Base-by-base conservation (phyloP, 257 asterid genomes). In the Fraxinus cuspidata region DNA sequence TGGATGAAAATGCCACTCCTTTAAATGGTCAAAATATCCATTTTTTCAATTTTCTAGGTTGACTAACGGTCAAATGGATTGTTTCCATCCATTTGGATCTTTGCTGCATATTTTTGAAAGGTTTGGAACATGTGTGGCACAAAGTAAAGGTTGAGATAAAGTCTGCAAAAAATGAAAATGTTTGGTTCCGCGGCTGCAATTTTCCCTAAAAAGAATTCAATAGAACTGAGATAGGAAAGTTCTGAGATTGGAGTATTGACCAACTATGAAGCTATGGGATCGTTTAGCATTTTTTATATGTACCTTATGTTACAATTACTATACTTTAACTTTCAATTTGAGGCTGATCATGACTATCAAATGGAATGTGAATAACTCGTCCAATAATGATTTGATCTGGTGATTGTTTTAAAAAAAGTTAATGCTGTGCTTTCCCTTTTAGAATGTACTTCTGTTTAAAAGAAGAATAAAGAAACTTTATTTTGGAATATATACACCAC, bases 391-490 rank as follows among this genome's bases (percentile, higher is more conserved):
- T 63, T 23, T 63, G 34, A 63, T 25, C 1, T 10, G 34, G 31
- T 63, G 34, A 29, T 10, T 63, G 35, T 63, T 31, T 27, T 4
- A 25, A 11, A 27, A 35, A 8, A 10, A 3, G 5, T 25, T 60
- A 60, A 21, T n/a, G 67, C 28, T 25, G 2, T 35, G 28, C 69
- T 63, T 63, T 25, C 8, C 18, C 16, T 25, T 23, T 27, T 0
- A 13, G 34, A 63, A 63, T 25, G 69, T 63, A 19, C n/a, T 11
- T 63, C 4, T 12, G 21, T 4, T 63, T 25, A 5, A 63, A 63
- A 63, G 69, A 63, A 63, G 69, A 63, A 25, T n/a, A 63, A 63
- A 63, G 69, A 63, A 63, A 11, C 69, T 63, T 11, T 11, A 63
- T 63, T 63, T 63, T 25, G 69, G 69, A 27, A 27, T 63, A 63